Conservation (phyloP, 345 rosid species). For the Psidium guajava region DNA sequence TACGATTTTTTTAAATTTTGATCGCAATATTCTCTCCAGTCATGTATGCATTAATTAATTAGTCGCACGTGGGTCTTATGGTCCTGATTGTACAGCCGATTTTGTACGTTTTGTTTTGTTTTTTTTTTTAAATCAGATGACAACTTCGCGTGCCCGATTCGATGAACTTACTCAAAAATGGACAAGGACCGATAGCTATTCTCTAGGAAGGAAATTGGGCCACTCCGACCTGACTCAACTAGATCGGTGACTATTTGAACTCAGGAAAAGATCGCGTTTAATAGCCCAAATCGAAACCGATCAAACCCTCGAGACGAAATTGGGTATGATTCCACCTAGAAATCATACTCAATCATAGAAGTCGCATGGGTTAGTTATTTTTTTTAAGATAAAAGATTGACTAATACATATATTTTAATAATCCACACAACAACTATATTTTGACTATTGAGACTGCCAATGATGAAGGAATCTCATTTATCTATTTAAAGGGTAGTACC, state of each 20-base stretch:
- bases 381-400: not conserved
- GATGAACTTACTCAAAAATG: slow-evolving; percentile 2
- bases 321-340: not conserved
- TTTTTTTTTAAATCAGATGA: not conserved
- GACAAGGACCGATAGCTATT: not conserved
- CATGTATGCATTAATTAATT: not conserved
- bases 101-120: not conserved
- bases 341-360: not conserved
- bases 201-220: not conserved
- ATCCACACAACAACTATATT: not conserved
- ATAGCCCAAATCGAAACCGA: not conserved
- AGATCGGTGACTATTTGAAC: not conserved
- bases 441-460: not conserved
- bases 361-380: not conserved
- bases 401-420: not conserved
- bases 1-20: too few species aligned
- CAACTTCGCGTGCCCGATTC: not conserved
- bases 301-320: not conserved
- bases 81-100: slow-evolving; percentile 6
- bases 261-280: not conserved
- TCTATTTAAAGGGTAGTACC: not conserved
- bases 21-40: not conserved
- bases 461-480: not conserved
- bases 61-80: slow-evolving; percentile 12
- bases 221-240: not conserved